phyloP scores from a whole-genome alignment of 305 asterid genomes.

The Fraxinus latifolia region DNA sequence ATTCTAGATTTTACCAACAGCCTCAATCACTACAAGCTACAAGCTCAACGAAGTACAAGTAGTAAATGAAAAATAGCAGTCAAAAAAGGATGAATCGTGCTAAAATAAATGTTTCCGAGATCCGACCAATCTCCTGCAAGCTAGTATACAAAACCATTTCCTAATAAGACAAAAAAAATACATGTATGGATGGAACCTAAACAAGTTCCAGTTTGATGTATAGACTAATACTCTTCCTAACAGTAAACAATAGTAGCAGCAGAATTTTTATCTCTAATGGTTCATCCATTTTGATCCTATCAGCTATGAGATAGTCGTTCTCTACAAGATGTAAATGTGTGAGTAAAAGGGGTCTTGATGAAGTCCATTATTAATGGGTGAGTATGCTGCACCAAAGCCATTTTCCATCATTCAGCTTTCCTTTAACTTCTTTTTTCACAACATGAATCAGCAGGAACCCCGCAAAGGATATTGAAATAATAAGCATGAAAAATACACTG shows the following conservation, averaged over 20 bases:
- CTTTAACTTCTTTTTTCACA: constrained; percentile 59
- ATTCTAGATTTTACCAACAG: constrained; percentile 2
- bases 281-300: constrained; percentile 1
- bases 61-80: neutral
- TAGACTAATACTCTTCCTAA: constrained; percentile 11
- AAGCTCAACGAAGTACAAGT: constrained; percentile 1
- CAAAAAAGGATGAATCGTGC: neutral
- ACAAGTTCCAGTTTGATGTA: constrained; percentile 8
- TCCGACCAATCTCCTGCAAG: constrained; percentile 11
- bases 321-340: neutral
- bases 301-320: neutral
- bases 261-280: constrained; percentile 3
- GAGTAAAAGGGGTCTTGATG: neutral
- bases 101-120: constrained; percentile 6
- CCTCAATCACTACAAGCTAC: constrained; percentile 13
- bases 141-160: constrained; percentile 13
- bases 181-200: constrained; percentile 4
- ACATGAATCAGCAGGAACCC: constrained; percentile 53
- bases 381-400: constrained; percentile 60
- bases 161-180: neutral
- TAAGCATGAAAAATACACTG: constrained; percentile 75
- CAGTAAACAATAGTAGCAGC: constrained; percentile 18
- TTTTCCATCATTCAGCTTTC: constrained; percentile 62
- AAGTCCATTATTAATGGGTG: constrained; percentile 10
- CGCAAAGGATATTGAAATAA: constrained; percentile 55